phyloP scores from a whole-genome alignment of 352 stramenopile species.

The Phytopythium cucurbitacearum region DNA sequence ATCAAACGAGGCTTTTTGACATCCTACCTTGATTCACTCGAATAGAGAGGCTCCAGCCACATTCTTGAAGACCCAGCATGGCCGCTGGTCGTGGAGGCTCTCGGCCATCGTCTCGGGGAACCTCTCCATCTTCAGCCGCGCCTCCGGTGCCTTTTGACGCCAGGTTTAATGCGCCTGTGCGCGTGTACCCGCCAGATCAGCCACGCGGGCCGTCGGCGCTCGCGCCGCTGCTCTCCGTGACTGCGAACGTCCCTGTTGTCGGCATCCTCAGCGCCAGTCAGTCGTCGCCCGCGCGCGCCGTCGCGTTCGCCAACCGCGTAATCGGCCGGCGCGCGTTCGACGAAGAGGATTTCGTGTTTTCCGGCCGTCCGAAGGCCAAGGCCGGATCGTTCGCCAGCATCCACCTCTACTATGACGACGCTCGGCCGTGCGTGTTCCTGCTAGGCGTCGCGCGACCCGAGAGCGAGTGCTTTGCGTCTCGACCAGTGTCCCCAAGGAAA shows the following conservation, averaged over 20 bases:
- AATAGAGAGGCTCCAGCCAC: no score
- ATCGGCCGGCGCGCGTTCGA: slow-evolving; percentile 55
- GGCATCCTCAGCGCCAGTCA: slow-evolving; percentile 40
- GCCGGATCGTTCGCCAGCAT: slow-evolving; percentile 25
- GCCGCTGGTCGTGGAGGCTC: no score
- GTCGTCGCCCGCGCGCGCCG: slow-evolving; percentile 23
- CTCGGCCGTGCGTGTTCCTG: slow-evolving; percentile 43
- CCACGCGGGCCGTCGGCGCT: slow-evolving; percentile 11
- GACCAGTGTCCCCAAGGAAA: no score
- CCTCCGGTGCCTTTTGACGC: no score
- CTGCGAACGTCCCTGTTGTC: slow-evolving; percentile 38
- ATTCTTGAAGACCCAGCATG: no score
- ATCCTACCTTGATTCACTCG: no score
- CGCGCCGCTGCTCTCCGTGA: slow-evolving; percentile 37
- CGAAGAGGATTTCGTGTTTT: slow-evolving; percentile 9
- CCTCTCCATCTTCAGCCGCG: no score
- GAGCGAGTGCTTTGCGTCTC: slow-evolving; percentile 17
- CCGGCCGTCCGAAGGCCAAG: slow-evolving; percentile 14
- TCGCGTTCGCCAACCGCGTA: slow-evolving; percentile 56
- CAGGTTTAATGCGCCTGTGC: slow-evolving; percentile 22
- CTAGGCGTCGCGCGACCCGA: slow-evolving; percentile 44
- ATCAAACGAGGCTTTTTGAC: no score
- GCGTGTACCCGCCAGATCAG: slow-evolving; percentile 47
- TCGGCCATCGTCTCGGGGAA: no score
- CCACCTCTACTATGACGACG: slow-evolving; percentile 57